A percentile compares a stretch with the other conserved stretches of the same genome.
phyloP scores from a whole-genome alignment of 305 asterid species.

The Plantago rigida region DNA sequence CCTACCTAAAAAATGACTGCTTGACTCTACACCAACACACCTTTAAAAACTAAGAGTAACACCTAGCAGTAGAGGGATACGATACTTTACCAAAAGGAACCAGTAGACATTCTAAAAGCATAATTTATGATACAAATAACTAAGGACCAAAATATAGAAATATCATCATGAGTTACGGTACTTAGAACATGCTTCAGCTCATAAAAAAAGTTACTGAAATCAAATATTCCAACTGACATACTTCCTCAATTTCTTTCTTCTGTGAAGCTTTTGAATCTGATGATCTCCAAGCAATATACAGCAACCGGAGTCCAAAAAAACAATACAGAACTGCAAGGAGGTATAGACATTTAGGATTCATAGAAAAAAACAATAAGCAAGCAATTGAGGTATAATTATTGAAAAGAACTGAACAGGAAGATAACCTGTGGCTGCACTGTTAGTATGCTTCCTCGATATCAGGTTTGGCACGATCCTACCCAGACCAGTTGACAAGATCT shows the following conservation, averaged over 20 bases:
- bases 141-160: too few relatives aligned
- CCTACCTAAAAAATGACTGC: too few relatives aligned
- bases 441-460: conserved; percentile 92
- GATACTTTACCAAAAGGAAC: too few relatives aligned
- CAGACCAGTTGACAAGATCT: conserved; percentile 88
- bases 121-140: too few relatives aligned
- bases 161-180: too few relatives aligned
- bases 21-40: too few relatives aligned
- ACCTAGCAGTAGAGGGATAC: too few relatives aligned
- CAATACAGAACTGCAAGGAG: conserved; percentile 72
- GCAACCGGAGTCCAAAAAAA: conserved; percentile 83
- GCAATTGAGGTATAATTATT: neutral
- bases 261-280: conserved; percentile 18
- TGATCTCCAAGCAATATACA: conserved; percentile 88
- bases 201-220: neutral
- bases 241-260: conserved; percentile 20
- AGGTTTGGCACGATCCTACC: conserved; percentile 94
- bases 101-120: too few relatives aligned
- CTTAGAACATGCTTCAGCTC: too few relatives aligned
- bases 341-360: conserved; percentile 22
- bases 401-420: conserved; percentile 20
- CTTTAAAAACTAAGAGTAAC: too few relatives aligned
- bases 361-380: too few relatives aligned
- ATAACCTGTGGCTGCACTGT: conserved; percentile 86
- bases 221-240: neutral